Conservation (phyloP, 305 asterid genomes). For the Ruellia speciosa region DNA sequence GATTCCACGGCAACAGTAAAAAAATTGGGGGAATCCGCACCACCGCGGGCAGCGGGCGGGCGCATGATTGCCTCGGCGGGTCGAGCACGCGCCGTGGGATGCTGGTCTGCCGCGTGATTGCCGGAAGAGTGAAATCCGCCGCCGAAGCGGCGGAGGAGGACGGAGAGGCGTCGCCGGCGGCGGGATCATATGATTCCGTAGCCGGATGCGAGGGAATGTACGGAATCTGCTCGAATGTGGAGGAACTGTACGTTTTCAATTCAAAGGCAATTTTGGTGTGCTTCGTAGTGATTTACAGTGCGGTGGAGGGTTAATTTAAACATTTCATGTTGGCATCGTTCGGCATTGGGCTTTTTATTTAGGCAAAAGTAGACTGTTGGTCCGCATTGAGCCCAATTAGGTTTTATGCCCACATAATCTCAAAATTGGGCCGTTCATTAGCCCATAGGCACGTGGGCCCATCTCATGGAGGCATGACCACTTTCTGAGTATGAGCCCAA, state of each 20-base stretch:
- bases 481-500: too few relatives aligned
- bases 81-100: slow-evolving; percentile 46
- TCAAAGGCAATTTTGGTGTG: slow-evolving; percentile 87
- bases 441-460: too few relatives aligned
- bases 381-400: too few relatives aligned
- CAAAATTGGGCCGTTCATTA: too few relatives aligned
- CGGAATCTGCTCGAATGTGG: slow-evolving; percentile 60
- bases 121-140: slow-evolving; percentile 55
- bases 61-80: slow-evolving; percentile 54
- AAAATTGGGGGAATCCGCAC: slow-evolving; percentile 58
- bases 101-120: slow-evolving; percentile 86
- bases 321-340: background rate
- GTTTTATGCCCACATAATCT: too few relatives aligned
- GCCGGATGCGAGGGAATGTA: slow-evolving; percentile 48
- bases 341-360: too few relatives aligned
- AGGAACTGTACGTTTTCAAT: slow-evolving; percentile 66
- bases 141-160: slow-evolving; percentile 30
- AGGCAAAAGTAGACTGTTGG: too few relatives aligned
- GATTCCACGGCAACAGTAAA: slow-evolving; percentile 43
- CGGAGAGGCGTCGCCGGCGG: slow-evolving; percentile 22
- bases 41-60: slow-evolving; percentile 78
- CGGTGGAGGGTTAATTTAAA: slow-evolving; percentile 30
- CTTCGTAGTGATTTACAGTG: slow-evolving; percentile 80
- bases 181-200: slow-evolving; percentile 47
- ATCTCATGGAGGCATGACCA: too few relatives aligned